Percentiles rank a stretch among this genome's conserved stretches.
These are phyloP conservation scores for Euphrasia arctica DNA, from an alignment of 305 asterid species.

Conservation along the genomic window DNA sequence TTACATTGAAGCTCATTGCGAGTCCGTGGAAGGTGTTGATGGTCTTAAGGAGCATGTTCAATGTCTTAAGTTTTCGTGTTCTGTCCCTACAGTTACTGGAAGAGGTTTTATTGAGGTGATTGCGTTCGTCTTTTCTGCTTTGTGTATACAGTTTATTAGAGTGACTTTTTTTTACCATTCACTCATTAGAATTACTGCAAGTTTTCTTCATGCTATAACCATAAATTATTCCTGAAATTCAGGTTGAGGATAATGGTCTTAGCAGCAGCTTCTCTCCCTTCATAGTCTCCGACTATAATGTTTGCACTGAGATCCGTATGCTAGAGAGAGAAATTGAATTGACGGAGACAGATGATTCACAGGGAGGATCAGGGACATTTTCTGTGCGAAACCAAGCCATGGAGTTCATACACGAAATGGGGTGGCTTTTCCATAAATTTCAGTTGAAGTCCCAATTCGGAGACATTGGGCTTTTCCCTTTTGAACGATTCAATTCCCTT, in stretches of 20 bases:
- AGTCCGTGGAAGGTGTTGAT: slow-evolving; percentile 42
- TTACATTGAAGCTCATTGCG: slow-evolving; percentile 54
- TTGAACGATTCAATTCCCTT: slow-evolving; percentile 63
- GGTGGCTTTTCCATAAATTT: slow-evolving; percentile 79
- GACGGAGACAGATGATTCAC: slow-evolving; percentile 28
- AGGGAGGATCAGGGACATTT: slow-evolving; percentile 26
- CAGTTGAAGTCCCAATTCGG: slow-evolving; percentile 42
- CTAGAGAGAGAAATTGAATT: slow-evolving; percentile 53
- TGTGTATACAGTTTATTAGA: background rate
- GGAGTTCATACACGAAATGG: slow-evolving; percentile 74
- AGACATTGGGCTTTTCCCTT: slow-evolving; percentile 45
- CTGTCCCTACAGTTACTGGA: slow-evolving; percentile 56
- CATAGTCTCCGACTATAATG: slow-evolving; percentile 78
- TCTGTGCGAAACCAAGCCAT: slow-evolving; percentile 57
- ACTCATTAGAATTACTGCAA: background rate
- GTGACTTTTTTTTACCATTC: background rate
- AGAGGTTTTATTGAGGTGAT: slow-evolving; percentile 87
- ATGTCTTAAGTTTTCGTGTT: slow-evolving; percentile 58
- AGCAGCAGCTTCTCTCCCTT: slow-evolving; percentile 84
- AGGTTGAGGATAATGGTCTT: slow-evolving; percentile 78
- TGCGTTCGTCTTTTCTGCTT: background rate
- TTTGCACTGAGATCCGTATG: slow-evolving; percentile 65
- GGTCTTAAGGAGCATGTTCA: slow-evolving; percentile 38
- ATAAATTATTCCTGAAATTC: slow-evolving; percentile 15
- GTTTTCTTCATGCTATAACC: background rate